Evolutionary conservation across 2,329 filamentous ascomycete species (phyloP).

Genomic region (Esteya vermicola): DNA sequence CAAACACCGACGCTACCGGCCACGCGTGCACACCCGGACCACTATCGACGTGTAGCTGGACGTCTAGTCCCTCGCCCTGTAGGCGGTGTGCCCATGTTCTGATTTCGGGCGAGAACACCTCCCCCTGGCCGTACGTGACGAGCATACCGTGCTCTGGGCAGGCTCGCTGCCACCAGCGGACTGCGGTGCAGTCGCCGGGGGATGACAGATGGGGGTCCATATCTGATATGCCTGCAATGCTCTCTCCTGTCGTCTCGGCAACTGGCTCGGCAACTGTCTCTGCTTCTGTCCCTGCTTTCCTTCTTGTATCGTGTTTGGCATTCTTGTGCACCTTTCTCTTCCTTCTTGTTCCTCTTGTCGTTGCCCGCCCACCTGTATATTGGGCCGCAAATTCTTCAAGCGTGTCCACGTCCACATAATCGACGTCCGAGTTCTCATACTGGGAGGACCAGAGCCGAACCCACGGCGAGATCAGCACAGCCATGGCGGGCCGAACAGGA

Average conservation of each 20-base stretch:
- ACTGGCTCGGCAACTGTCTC: no score
- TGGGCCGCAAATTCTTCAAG: constrained; percentile 57
- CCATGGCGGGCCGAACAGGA: constrained; percentile 50
- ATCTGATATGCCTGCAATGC: no score
- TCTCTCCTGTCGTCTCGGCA: no score
- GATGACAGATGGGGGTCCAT: constrained; percentile 29
- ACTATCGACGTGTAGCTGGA: constrained; percentile 18
- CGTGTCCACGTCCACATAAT: constrained; percentile 56
- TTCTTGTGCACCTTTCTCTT: no score
- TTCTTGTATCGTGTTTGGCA: no score
- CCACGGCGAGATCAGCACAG: constrained; percentile 70
- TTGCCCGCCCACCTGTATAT: constrained; percentile 42
- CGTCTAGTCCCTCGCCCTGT: constrained; percentile 6
- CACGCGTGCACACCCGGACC: constrained; percentile 53
- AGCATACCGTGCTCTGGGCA: constrained; percentile 53
- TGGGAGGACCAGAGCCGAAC: constrained; percentile 53
- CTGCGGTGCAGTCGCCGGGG: constrained; percentile 55
- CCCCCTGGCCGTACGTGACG: constrained; percentile 60
- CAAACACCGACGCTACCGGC: constrained; percentile 56
- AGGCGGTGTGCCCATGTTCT: constrained; percentile 36
- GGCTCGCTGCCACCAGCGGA: constrained; percentile 51
- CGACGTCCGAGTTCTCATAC: constrained; percentile 55
- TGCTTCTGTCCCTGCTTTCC: no score
- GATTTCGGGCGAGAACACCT: constrained; percentile 63
- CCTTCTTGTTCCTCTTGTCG: not conserved